phyloP scores from a whole-genome alignment of 139 green algal species.

The Coccomyxa sp. region DNA sequence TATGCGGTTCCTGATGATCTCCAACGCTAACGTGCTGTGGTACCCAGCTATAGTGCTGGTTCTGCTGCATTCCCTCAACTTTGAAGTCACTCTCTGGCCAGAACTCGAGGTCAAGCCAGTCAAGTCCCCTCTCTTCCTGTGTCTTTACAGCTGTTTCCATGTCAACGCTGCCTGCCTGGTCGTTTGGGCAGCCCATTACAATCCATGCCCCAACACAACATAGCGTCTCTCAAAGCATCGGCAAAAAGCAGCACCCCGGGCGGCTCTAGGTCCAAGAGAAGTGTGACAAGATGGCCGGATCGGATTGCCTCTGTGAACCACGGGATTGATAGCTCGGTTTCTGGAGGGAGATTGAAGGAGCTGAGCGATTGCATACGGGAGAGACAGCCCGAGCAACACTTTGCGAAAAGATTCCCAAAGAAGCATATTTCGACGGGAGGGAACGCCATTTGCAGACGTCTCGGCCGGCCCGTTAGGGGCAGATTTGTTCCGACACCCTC shows the following conservation, averaged over 20 bases:
- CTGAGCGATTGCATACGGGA: background rate
- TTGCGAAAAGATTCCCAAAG: no score
- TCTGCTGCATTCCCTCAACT: conserved; percentile 4
- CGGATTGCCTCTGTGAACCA: background rate
- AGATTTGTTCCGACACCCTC: no score
- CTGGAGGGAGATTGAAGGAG: background rate
- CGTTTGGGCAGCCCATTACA: background rate
- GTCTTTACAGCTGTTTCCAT: background rate
- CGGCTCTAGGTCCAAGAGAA: no score
- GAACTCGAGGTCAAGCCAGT: conserved; percentile 10
- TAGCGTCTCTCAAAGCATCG: background rate
- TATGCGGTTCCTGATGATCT: conserved; percentile 2
- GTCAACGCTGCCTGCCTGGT: background rate
- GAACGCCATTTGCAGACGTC: no score
- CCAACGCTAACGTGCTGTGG: background rate
- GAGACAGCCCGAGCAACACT: background rate
- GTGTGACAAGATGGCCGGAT: background rate
- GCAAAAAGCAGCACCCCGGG: background rate
- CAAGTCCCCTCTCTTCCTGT: background rate
- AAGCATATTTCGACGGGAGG: no score
- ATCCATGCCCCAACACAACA: background rate
- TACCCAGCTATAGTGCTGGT: conserved; percentile 1
- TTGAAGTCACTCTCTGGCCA: conserved; percentile 12
- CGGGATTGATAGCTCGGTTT: no score
- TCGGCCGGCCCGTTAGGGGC: no score